phyloP scores from a whole-genome alignment of 169 alveolate species.

The Eimeria necatrix region DNA sequence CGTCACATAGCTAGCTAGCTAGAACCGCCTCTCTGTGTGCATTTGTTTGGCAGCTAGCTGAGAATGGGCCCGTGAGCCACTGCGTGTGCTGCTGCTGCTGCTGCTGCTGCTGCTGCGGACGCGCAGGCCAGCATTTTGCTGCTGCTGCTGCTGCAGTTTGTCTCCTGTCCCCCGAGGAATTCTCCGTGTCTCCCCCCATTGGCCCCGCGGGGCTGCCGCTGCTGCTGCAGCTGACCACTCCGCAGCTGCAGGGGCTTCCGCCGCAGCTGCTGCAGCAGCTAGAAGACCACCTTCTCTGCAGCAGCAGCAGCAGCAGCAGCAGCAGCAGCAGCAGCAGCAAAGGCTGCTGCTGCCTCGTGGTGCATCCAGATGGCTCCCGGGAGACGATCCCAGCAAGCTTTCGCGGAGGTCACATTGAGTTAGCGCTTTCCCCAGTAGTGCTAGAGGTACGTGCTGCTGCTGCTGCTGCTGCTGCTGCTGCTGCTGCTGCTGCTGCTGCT shows the following conservation, averaged over 20 bases:
- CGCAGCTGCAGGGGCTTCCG: neutral
- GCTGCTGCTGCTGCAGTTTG: neutral
- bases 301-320: neutral
- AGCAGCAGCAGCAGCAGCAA: neutral
- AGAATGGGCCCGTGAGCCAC: too few relatives aligned
- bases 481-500: neutral
- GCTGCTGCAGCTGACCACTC: neutral
- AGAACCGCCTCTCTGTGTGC: neutral
- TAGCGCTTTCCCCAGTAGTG: neutral
- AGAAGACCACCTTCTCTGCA: neutral
- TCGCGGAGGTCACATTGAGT: neutral
- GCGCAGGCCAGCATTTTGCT: neutral
- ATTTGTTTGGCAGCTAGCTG: too few relatives aligned
- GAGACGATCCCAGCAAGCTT: neutral
- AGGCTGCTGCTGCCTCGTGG: neutral
- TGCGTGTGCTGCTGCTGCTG: too few relatives aligned
- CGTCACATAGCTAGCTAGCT: neutral
- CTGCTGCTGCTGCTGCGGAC: too few relatives aligned
- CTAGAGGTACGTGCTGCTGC: neutral
- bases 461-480: neutral
- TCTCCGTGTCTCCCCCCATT: slow-evolving; percentile 4
- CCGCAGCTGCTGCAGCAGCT: neutral
- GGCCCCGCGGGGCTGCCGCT: neutral
- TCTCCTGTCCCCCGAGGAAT: neutral
- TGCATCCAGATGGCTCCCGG: neutral